phyloP scores from a whole-genome alignment of 352 stramenopile species.

The Blastocystis sp. region DNA sequence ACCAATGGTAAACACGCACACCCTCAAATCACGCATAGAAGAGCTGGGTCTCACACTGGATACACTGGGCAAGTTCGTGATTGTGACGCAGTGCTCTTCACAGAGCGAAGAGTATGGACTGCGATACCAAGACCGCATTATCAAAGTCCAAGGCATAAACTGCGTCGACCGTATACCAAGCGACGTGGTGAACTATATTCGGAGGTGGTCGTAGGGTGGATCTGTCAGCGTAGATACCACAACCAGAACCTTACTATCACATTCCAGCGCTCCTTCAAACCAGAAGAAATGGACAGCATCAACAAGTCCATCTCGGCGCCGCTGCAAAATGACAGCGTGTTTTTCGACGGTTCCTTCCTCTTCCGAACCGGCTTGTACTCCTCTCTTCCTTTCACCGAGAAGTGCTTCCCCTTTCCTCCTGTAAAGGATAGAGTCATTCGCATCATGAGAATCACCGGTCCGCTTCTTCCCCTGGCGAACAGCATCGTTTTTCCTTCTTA shows the following conservation, averaged over 20 bases:
- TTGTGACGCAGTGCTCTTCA: conserved; percentile 6
- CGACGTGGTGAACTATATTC: too few species aligned
- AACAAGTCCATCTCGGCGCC: neutral
- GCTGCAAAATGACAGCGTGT: conserved; percentile 26
- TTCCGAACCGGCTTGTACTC: neutral
- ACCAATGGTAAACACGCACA: neutral
- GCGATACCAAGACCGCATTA: conserved; percentile 12
- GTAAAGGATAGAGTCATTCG: neutral
- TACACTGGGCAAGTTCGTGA: neutral
- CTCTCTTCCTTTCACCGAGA: conserved; percentile 6
- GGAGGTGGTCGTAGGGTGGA: neutral
- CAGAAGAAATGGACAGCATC: neutral
- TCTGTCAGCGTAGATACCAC: neutral
- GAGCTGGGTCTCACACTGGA: conserved; percentile 10
- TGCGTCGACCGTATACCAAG: too few species aligned
- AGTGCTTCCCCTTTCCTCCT: neutral
- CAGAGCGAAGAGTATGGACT: conserved; percentile 17
- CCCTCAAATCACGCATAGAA: neutral
- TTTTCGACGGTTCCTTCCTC: conserved; percentile 34
- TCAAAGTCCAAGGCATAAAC: neutral
- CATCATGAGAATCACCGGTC: conserved; percentile 14
- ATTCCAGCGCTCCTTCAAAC: neutral
- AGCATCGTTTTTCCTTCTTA: neutral
- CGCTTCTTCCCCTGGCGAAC: neutral
- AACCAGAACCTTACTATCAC: neutral